Evolutionary conservation across 2,329 filamentous ascomycete species (phyloP), one percentile per base, ranked within the genome.

Genomic region (Lasiodiplodia sp.): DNA sequence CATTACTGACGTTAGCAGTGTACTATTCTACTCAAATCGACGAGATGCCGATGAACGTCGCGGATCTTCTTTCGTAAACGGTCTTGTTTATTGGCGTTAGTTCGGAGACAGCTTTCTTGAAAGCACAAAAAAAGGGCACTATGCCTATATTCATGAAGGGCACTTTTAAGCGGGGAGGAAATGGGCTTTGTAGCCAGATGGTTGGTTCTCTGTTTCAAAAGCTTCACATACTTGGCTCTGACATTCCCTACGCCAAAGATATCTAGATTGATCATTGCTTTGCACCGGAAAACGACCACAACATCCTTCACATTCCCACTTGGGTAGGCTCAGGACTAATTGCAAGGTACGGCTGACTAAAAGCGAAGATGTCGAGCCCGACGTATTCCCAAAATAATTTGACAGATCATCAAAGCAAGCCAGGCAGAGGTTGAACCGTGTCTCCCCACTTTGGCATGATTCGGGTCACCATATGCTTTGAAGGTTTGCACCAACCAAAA

Each of bases 21-120:
- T 97, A 96, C 84, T 97, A 97, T 83, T 96, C 93, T 18, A 97
- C 94, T 57, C 94, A 97, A 84, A 97, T 97, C 74, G 94, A 97
- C 75, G 94, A 97, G 85, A 97, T 97, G 94, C 94, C 94, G 21
- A 97, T 97, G 94, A 97, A 97, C 78, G 60, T 68, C 10, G 67
- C 67, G 31, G 67, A 68, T 51, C 60, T 68, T 47, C 67, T 68
- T 49, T 64, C 67, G 18, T 68, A 65, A 65, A 28, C 47, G 11
- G 11, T 38, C 11, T 51, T n/a, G 14, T n/a, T 38, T 23, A n/a
- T 21, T 38, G 47, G 57, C 38, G 49, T 56, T 55, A 21, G 11
- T 7, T 51, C 3, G 34, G 34, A 23, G n/a, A 51, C 23, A 44
- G 44, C 37, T 44, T 47, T 38, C 34, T 14, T 28, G 37, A 56